Percentiles rank a stretch among this genome's conserved stretches.
Evolutionary conservation across 2,329 filamentous ascomycete species (phyloP).

Genomic region (Aspergillus phoenicis): DNA sequence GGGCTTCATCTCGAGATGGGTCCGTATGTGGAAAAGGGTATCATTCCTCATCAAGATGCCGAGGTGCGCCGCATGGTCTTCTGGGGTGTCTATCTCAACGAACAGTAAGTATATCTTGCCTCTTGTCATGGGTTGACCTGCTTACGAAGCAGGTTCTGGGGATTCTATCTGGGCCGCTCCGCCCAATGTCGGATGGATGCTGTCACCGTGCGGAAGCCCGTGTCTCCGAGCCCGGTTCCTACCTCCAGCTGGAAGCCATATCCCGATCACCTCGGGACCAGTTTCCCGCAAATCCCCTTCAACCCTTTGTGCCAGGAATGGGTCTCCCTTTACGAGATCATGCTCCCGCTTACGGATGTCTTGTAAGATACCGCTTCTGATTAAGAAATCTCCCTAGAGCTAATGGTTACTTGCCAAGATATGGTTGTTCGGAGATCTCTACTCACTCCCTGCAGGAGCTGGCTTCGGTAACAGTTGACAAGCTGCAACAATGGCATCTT

Average conservation of each 20-base stretch:
- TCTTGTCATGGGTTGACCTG: not conserved
- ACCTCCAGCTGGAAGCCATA: conserved; percentile 29
- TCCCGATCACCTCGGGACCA: conserved; percentile 36
- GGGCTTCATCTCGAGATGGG: conserved; percentile 47
- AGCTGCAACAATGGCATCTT: not conserved
- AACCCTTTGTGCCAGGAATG: not conserved
- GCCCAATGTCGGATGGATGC: conserved; percentile 42
- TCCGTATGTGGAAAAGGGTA: conserved; percentile 43
- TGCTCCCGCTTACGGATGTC: conserved; percentile 5
- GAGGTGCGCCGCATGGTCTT: conserved; percentile 45
- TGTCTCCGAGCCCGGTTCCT: conserved; percentile 23
- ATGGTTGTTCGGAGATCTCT: conserved; percentile 37
- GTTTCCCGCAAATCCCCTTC: conserved; percentile 2
- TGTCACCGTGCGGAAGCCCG: conserved; percentile 44
- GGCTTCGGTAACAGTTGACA: not conserved
- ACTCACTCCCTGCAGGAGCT: conserved; percentile 37
- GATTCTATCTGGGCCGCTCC: conserved; percentile 48
- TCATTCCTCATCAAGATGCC: conserved; percentile 43
- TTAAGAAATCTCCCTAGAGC: not conserved
- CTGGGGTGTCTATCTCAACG: conserved; percentile 48
- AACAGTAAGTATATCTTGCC: conserved; percentile 34
- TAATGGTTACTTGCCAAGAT: conserved; percentile 21
- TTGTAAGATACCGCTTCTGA: not conserved
- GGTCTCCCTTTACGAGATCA: conserved; percentile 5
- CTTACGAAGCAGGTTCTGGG: conserved; percentile 39